Percentiles rank a stretch among this genome's conserved stretches.
phyloP scores from a whole-genome alignment of 2,329 filamentous ascomycete genomes.

The Rhinocladiella mackenziei region DNA sequence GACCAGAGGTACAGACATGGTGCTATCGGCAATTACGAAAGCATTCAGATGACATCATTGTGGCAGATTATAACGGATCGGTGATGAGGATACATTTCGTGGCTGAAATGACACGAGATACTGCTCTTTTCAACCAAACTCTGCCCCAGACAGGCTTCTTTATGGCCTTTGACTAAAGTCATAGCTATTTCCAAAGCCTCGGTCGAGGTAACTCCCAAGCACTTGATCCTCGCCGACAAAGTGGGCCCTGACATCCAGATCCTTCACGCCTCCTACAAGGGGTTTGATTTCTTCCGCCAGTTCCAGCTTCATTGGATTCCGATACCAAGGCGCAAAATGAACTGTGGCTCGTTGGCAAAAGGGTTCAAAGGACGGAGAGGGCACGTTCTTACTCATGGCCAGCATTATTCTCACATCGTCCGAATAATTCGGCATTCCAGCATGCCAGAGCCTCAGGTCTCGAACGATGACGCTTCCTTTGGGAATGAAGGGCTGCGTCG shows the following conservation, averaged over 20 bases:
- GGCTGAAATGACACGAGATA: too few relatives aligned
- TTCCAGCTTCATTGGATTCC: conserved; percentile 56
- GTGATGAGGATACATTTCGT: too few relatives aligned
- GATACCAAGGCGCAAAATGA: conserved; percentile 42
- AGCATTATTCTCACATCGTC: conserved; percentile 46
- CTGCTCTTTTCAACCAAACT: too few relatives aligned
- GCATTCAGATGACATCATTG: too few relatives aligned
- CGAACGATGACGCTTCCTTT: conserved; percentile 47
- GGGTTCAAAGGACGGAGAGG: background rate
- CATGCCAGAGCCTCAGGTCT: conserved; percentile 50
- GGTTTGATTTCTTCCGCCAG: conserved; percentile 50
- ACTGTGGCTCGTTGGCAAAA: conserved; percentile 30
- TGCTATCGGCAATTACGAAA: too few relatives aligned
- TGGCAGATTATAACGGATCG: too few relatives aligned
- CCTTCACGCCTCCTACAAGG: conserved; percentile 41
- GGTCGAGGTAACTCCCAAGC: conserved; percentile 49
- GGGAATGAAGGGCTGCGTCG: conserved; percentile 40
- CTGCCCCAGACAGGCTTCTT: too few relatives aligned
- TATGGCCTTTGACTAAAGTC: conserved; percentile 52
- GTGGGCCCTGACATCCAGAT: conserved; percentile 50
- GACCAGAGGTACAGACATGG: too few relatives aligned
- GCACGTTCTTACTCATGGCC: conserved; percentile 27
- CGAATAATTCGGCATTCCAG: conserved; percentile 47
- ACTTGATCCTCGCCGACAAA: conserved; percentile 46
- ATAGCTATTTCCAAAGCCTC: conserved; percentile 60